Base-by-base conservation (phyloP, 2,329 filamentous ascomycete genomes). In the Diaporthe citri region DNA sequence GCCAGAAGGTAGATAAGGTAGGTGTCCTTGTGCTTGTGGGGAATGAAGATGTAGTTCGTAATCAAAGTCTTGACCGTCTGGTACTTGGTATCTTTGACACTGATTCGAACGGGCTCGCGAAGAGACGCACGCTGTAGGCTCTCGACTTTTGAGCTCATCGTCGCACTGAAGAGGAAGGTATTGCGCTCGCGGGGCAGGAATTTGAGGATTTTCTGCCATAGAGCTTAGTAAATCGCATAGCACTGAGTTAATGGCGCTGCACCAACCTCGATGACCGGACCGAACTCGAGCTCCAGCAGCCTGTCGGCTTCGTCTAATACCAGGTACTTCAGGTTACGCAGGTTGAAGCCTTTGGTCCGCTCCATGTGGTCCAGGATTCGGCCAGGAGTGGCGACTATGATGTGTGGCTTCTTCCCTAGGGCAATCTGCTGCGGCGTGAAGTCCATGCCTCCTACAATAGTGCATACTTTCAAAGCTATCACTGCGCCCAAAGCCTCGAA, bases 281-380 rank as follows among this genome's bases (percentile, higher is more conserved):
- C 96, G 79, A 98, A 98, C 83, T 98, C 96, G 17, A 77, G 75
- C 59, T 99, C 97, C 2, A 98, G 90, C 13, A 98, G 88, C 75
- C 96, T 89, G 83, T 98, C 96, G 34, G 96, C 96, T 85, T 98
- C 96, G 81, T 98, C 96, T 91, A 98, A 95, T 76, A 98, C 96
- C 4, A 98, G 87, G 81, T 96, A 98, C 81, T 96, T 96, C 51
- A 98, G 87, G 5, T 90, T 89, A 41, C 93, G 90, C 66, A 98
- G 86, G 2, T 93, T 96, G 85, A 99, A 98, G 15, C 97, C 96
- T 84, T 98, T 98, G 2, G 97, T 99, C 85, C 98, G 98, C 82
- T 98, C 95, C 12, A 98, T 87, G 80, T 99, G 97, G 80, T 98
- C 97, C 6, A 98, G 88, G 31, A 98, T 86, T 74, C 96, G 91